Evolutionary conservation across 768 basidiomycete species (phyloP), one percentile per base, ranked within the genome.

Genomic region (Suillus placidus): DNA sequence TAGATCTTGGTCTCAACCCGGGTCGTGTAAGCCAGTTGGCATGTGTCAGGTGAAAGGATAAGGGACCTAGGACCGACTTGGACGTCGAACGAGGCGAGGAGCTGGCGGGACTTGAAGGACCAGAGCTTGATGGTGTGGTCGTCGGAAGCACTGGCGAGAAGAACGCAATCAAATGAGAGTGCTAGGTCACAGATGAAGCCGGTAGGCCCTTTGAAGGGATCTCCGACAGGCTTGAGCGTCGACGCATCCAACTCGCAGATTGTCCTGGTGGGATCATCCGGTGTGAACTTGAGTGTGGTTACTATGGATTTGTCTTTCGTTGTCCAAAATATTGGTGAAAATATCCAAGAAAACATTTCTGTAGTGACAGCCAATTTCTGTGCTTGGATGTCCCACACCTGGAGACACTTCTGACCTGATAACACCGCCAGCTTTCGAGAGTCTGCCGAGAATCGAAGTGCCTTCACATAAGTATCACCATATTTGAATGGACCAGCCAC

Each of bases 141-240:
- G 10, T 10, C 3, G 12, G 45, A 47, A 47, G n/a, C 45, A 47
- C 45, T n/a, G 45, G 45, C n/a, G 12, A 47, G 45, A 13, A 47
- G n/a, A 6, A 23, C 4, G 23, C n/a, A 12, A 23, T 47, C 45
- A 23, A 9, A n/a, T 47, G 45, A 47, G 5, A n/a, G 45, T 3
- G 45, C 45, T 47, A 47, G n/a, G 2, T 4, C n/a, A 4, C 2
- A 0, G 10, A 47, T 13, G 5, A 3, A 0, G 2, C 1, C 5
- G n/a, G 10, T 13, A n/a, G 23, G 45, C 10, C n/a, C n/a, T 47
- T 23, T 2, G 10, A 47, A 47, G 12, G 45, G 10, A 47, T 10
- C 45, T 47, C n/a, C 45, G n/a, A 23, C 10, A 47, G n/a, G 12
- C n/a, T 23, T 0, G 20, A 45, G 20, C 4, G 43, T 45, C 43